Conservation (phyloP, 2,329 filamentous ascomycete genomes). For the Pleurostoma richardsiae region DNA sequence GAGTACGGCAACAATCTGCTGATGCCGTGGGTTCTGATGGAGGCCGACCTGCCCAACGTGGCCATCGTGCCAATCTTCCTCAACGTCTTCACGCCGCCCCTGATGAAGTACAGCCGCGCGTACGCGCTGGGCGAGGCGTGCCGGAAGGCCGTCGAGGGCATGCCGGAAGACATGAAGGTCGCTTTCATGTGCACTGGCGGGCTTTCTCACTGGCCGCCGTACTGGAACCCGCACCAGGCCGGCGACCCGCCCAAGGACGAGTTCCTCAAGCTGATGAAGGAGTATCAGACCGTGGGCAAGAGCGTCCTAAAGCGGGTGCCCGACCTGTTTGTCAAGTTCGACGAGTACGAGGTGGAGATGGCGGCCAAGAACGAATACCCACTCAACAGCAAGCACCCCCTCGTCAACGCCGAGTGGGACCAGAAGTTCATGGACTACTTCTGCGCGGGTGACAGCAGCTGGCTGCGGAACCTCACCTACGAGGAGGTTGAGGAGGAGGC, state of each 20-base stretch:
- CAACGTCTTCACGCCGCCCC: conserved; percentile 21
- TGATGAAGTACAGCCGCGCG: conserved; percentile 20
- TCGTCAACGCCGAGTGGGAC: conserved; percentile 21
- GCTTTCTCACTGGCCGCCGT: conserved; percentile 23
- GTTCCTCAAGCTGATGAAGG: conserved; percentile 21
- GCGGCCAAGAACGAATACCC: conserved; percentile 22
- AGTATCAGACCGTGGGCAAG: conserved; percentile 20
- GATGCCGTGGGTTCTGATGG: conserved; percentile 23
- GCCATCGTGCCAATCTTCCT: conserved; percentile 19
- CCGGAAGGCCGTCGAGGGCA: conserved; percentile 13
- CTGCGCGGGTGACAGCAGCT: conserved; percentile 11
- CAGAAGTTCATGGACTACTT: conserved; percentile 17
- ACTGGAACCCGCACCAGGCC: conserved; percentile 19
- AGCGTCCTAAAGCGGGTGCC: conserved; percentile 15
- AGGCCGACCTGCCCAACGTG: conserved; percentile 13
- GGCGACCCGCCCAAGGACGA: conserved; percentile 15
- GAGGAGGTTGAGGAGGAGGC: background rate
- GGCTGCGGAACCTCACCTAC: background rate
- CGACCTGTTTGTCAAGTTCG: conserved; percentile 18
- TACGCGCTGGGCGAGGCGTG: conserved; percentile 21
- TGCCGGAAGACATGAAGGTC: conserved; percentile 10
- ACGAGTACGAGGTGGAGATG: conserved; percentile 24
- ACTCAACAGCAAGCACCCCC: conserved; percentile 20
- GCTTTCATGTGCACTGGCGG: conserved; percentile 15
- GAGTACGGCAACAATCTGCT: conserved; percentile 22